Evolutionary conservation across 2,329 filamentous ascomycete genomes (phyloP).

Genomic region (Aspergillus costaricaensis): DNA sequence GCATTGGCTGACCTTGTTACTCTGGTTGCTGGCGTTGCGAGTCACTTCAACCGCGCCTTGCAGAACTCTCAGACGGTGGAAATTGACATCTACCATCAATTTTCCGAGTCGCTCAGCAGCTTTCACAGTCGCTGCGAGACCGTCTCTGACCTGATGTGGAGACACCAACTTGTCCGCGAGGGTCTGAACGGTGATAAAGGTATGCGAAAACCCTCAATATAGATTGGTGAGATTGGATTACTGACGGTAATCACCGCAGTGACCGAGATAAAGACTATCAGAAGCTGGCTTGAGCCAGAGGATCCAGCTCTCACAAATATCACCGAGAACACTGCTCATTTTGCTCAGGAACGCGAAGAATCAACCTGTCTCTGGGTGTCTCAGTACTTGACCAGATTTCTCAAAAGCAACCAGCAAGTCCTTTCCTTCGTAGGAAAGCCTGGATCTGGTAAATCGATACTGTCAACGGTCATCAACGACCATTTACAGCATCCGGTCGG

Average conservation of each 20-base stretch:
- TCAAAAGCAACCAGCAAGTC: conserved; percentile 46
- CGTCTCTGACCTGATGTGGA: conserved; percentile 45
- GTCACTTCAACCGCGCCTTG: conserved; percentile 39
- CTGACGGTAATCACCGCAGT: conserved; percentile 16
- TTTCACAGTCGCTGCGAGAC: conserved; percentile 39
- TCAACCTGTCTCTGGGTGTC: conserved; percentile 59
- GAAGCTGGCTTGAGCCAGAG: conserved; percentile 47
- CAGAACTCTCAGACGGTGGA: conserved; percentile 29
- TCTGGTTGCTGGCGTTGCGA: conserved; percentile 33
- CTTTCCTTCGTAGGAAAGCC: conserved; percentile 48
- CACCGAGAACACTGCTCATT: conserved; percentile 47
- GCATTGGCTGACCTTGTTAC: conserved; percentile 41
- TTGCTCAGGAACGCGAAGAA: conserved; percentile 49
- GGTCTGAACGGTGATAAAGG: conserved; percentile 33
- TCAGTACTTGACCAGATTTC: conserved; percentile 50
- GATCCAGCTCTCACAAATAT: conserved; percentile 50
- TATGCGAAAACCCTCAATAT: conserved; percentile 5
- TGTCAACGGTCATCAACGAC: conserved; percentile 43
- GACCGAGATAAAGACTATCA: conserved; percentile 33
- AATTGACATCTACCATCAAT: conserved; percentile 42
- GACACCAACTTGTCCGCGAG: conserved; percentile 38
- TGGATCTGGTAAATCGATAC: conserved; percentile 42
- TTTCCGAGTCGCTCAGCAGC: conserved; percentile 37
- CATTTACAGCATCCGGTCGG: conserved; percentile 41
- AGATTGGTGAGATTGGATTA: too few species aligned